Evolutionary conservation across 2,329 filamentous ascomycete genomes (phyloP).

Genomic region (Epichloe hybrida): DNA sequence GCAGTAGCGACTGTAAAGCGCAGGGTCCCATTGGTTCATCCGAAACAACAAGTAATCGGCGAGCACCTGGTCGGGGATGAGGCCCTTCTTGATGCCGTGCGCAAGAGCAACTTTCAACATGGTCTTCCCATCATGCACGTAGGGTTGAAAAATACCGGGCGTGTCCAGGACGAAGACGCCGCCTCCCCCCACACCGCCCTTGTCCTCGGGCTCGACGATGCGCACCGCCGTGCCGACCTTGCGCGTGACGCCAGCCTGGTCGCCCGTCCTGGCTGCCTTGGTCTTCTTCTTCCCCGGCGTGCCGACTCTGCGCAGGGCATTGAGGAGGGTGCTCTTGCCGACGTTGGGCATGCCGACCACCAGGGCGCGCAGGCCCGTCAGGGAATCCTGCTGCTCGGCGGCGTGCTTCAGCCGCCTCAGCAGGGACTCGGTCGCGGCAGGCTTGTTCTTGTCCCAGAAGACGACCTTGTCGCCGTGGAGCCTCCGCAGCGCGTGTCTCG

Average conservation of each 20-base stretch:
- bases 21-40: constrained; percentile 55
- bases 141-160: constrained; percentile 89
- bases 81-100: constrained; percentile 78
- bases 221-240: constrained; percentile 76
- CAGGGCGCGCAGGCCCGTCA: constrained; percentile 76
- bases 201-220: constrained; percentile 38
- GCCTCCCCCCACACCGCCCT: constrained; percentile 27
- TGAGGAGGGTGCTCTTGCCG: constrained; percentile 90
- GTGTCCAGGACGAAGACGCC: constrained; percentile 83
- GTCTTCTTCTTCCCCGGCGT: constrained; percentile 24
- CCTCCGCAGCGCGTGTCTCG: constrained; percentile 16
- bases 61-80: constrained; percentile 64
- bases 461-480: constrained; percentile 22
- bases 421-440: constrained; percentile 22
- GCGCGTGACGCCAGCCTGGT: constrained; percentile 79
- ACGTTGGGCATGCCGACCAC: constrained; percentile 97
- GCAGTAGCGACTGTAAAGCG: constrained; percentile 47
- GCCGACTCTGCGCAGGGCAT: constrained; percentile 61
- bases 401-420: constrained; percentile 23
- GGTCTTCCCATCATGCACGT: constrained; percentile 66
- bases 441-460: constrained; percentile 30
- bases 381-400: constrained; percentile 28
- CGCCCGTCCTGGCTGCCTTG: constrained; percentile 71
- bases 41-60: constrained; percentile 85
- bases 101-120: constrained; percentile 95